Evolutionary conservation across 1,284 basidiomycete species (phyloP).

Genomic region (Cryptococcus amylolentus): DNA sequence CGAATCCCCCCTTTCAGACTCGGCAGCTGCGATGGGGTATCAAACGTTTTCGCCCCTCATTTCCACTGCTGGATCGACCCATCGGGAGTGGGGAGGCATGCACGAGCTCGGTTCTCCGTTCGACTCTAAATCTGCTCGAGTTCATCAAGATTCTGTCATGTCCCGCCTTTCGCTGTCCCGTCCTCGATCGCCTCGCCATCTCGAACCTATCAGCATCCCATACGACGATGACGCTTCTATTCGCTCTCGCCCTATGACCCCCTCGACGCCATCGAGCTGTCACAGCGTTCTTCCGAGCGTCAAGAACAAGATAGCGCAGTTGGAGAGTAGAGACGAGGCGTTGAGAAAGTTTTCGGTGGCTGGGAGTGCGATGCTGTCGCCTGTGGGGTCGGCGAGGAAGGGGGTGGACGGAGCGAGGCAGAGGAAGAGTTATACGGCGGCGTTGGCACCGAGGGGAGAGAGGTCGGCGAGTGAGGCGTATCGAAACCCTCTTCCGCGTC

Average conservation of each 20-base stretch:
- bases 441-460: conserved; percentile 25
- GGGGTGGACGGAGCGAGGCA: conserved; percentile 1
- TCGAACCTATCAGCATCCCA: background rate
- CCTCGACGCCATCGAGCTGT: conserved; percentile 7
- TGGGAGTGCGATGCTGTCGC: conserved; percentile 7
- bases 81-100: background rate
- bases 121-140: background rate
- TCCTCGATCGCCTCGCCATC: background rate
- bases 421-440: conserved; percentile 31
- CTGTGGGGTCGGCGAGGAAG: background rate
- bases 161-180: background rate
- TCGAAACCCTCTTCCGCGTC: conserved; percentile 2
- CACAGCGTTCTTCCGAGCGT: conserved; percentile 32
- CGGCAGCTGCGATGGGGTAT: conserved; percentile 3
- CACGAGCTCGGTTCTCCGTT: background rate
- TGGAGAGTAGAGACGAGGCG: conserved; percentile 41
- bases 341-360: conserved; percentile 39
- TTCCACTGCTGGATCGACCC: background rate
- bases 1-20: conserved; percentile 21
- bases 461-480: background rate
- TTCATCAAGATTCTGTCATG: background rate
- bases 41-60: conserved; percentile 5
- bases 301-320: conserved; percentile 35
- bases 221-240: conserved; percentile 7
- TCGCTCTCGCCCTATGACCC: conserved; percentile 4